Evolutionary conservation across 768 basidiomycete genomes (phyloP), one percentile per base, ranked within the genome.

Genomic region (Lactifluus piperatus): DNA sequence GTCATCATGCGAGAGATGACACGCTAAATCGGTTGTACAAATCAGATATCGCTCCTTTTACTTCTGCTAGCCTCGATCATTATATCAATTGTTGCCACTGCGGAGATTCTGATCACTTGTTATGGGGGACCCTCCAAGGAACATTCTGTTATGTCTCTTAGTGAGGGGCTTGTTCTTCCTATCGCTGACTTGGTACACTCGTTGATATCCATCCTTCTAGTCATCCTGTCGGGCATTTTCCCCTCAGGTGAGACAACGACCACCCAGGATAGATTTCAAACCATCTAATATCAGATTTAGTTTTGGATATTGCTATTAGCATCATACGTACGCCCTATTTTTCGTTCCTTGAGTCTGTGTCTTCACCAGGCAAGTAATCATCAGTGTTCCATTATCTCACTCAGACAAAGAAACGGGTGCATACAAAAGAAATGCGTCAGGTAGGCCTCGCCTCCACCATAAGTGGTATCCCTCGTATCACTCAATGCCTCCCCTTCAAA

Each of bases 301-400:
- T 24, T 14, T 47, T 58, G 34, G 47, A 59, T 32, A 36, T 54
- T 13, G 24, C 18, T 6, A 32, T 59, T 32, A 54, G 30, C 49
- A 18, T n/a, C 4, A 36, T 50, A 18, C 7, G 58, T 59, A 30
- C 27, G 47, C 22, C 16, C 13, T 36, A 4, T 51, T 22, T 16
- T 24, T 34, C 4, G 20, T 43, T 29, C 2, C 7, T 41, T 6
- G 16, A 14, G 18, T 16, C 20, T n/a, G 6, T 41, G 20, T 41
- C 14, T 18, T 9, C 30, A 43, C 27, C 3, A 46, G 41, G n/a
- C 34, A 16, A 16, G 27, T 16, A 20, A 22, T 13, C 34, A 22
- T 13, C 34, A 59, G 53, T 50, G 41, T 29, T 54, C n/a, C 16
- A 20, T 18, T 54, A 49, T 44, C 53, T 58, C 36, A 44, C 24